A percentile compares a stretch with the other conserved stretches of the same genome.
phyloP scores from a whole-genome alignment of 2,329 filamentous ascomycete species.

The Laburnicola sp. region DNA sequence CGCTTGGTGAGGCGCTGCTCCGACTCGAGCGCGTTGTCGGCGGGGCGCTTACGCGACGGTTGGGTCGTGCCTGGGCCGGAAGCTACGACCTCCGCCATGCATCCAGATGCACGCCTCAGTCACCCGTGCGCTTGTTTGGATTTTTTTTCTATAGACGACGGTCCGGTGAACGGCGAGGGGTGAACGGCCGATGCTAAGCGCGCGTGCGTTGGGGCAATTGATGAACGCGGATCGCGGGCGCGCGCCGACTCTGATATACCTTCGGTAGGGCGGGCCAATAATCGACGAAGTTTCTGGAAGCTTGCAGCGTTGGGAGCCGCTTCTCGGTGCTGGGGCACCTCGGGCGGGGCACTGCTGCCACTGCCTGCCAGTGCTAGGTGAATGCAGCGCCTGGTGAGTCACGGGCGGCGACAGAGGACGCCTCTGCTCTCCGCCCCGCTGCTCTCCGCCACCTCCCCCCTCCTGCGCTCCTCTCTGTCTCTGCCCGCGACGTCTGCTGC shows the following conservation, averaged over 20 bases:
- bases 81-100: slow-evolving; percentile 41
- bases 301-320: not conserved
- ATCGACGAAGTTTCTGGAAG: slow-evolving; percentile 24
- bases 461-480: not conserved
- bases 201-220: slow-evolving; percentile 3
- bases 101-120: slow-evolving; percentile 15
- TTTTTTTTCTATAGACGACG: no score
- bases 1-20: slow-evolving; percentile 80
- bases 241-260: slow-evolving; percentile 14
- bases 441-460: not conserved
- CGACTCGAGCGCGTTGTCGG: slow-evolving; percentile 56
- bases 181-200: slow-evolving; percentile 8
- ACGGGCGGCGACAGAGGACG: slow-evolving; percentile 10
- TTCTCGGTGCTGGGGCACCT: no score
- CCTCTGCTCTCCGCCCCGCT: not conserved
- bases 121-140: not conserved
- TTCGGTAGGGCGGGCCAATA: slow-evolving; percentile 10
- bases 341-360: slow-evolving; percentile 1
- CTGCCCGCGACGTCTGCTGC: not conserved
- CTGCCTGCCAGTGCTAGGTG: no score
- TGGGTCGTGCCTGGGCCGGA: slow-evolving; percentile 28
- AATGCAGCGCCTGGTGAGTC: slow-evolving; percentile 24
- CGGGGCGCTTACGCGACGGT: slow-evolving; percentile 54
- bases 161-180: no score
- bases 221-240: not conserved